phyloP scores from a whole-genome alignment of 108 stramenopile genomes.

The Stephanodiscus minutulus region DNA sequence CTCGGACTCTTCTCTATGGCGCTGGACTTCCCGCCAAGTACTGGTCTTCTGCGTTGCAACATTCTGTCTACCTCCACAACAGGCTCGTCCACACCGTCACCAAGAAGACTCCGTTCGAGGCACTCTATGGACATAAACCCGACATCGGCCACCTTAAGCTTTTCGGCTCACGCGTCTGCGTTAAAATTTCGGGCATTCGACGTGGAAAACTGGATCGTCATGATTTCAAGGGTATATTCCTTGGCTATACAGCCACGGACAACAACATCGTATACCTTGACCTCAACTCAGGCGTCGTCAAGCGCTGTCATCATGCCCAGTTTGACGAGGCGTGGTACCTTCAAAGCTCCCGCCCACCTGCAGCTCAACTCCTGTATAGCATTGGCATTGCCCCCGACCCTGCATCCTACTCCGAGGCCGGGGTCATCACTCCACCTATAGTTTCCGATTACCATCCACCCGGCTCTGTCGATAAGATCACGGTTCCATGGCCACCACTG shows the following conservation, averaged over 20 bases:
- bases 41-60: no score
- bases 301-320: slow-evolving; percentile 5
- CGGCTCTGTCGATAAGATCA: no score
- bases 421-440: no score
- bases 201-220: background rate
- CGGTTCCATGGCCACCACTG: no score
- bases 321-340: slow-evolving; percentile 37
- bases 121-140: no score
- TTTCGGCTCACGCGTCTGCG: background rate
- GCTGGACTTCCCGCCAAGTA: background rate
- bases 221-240: background rate
- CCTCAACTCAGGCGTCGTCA: no score
- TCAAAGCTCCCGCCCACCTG: slow-evolving; percentile 4
- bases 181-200: no score
- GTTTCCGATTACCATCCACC: no score
- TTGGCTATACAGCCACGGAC: background rate
- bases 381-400: no score
- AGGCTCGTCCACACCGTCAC: background rate
- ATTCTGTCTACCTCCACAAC: no score
- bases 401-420: no score
- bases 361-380: slow-evolving; percentile 5
- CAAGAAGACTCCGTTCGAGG: background rate
- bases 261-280: background rate
- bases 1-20: background rate
- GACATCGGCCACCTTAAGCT: background rate